A percentile compares a stretch with the other conserved stretches of the same genome.
phyloP scores from a whole-genome alignment of 176 grass and related monocot species.

The Puya raimondii region DNA sequence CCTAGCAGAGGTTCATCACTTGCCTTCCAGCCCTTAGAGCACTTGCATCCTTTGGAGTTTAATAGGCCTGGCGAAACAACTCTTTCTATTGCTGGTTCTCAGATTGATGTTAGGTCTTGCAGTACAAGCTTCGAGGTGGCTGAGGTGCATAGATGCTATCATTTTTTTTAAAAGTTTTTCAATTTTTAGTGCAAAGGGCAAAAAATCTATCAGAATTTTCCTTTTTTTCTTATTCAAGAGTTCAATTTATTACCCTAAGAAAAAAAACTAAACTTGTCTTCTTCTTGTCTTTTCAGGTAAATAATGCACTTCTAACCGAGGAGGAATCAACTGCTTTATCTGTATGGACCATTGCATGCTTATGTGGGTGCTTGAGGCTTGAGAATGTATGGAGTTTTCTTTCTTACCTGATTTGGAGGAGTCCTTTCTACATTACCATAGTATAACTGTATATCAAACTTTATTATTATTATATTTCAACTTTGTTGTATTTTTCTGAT shows the following conservation, averaged over 20 bases:
- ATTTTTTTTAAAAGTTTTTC: not conserved
- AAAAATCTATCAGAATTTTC: constrained; percentile 9
- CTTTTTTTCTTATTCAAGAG: no score
- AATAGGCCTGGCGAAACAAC: constrained; percentile 82
- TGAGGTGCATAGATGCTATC: constrained; percentile 46
- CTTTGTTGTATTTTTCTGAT: not conserved
- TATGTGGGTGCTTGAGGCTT: constrained; percentile 91
- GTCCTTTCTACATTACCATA: not conserved
- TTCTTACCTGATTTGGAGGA: constrained; percentile 1
- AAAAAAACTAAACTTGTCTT: not conserved
- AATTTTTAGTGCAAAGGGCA: not conserved
- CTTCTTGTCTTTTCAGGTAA: constrained; percentile 45
- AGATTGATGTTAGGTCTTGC: constrained; percentile 74
- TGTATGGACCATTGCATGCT: constrained; percentile 79
- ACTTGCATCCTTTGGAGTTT: constrained; percentile 85
- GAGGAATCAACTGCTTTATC: constrained; percentile 98
- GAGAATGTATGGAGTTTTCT: constrained; percentile 60
- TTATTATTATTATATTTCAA: no score
- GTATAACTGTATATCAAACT: no score
- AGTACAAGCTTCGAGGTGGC: constrained; percentile 78
- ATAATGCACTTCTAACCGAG: constrained; percentile 70
- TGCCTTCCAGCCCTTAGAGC: constrained; percentile 91
- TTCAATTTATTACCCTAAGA: no score
- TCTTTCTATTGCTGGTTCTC: constrained; percentile 92
- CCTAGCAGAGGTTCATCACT: constrained; percentile 74